Percentiles rank a stretch among this genome's conserved stretches.
Evolutionary conservation across 768 basidiomycete species (phyloP).

Genomic region (Lactarius indigo): DNA sequence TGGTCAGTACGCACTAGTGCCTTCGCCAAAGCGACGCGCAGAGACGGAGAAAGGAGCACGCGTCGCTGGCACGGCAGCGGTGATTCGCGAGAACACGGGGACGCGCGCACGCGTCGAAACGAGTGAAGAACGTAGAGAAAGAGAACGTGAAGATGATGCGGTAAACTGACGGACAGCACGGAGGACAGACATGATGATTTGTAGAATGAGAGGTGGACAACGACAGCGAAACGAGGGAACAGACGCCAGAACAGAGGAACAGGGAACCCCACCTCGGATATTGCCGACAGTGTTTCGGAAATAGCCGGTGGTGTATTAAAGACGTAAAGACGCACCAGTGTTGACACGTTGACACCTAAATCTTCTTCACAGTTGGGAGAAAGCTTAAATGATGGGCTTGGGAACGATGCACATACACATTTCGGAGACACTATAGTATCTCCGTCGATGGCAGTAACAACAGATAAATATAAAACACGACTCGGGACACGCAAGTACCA

Average conservation of each 20-base stretch:
- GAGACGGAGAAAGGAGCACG: conserved; percentile 42
- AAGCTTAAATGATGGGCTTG: background rate
- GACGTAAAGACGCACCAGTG: background rate
- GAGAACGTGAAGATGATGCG: conserved; percentile 41
- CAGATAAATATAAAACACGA: background rate
- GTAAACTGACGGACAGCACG: conserved; percentile 58
- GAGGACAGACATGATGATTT: conserved; percentile 53
- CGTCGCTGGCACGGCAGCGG: conserved; percentile 25
- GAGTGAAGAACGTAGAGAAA: conserved; percentile 29
- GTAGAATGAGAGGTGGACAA: background rate
- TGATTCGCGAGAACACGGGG: conserved; percentile 27
- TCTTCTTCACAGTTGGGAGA: background rate
- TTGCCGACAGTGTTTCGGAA: background rate
- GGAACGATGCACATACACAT: background rate
- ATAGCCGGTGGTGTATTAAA: background rate
- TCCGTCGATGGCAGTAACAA: background rate
- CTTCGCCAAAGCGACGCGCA: conserved; percentile 38
- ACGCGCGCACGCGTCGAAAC: conserved; percentile 29
- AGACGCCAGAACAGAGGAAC: background rate
- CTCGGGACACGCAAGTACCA: background rate
- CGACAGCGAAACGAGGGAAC: background rate
- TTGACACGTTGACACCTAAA: background rate
- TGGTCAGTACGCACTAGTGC: conserved; percentile 38
- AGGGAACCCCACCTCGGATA: background rate
- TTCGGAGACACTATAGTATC: background rate